Conservation (phyloP, 306 rosid genomes). For the Quercus dentata region DNA sequence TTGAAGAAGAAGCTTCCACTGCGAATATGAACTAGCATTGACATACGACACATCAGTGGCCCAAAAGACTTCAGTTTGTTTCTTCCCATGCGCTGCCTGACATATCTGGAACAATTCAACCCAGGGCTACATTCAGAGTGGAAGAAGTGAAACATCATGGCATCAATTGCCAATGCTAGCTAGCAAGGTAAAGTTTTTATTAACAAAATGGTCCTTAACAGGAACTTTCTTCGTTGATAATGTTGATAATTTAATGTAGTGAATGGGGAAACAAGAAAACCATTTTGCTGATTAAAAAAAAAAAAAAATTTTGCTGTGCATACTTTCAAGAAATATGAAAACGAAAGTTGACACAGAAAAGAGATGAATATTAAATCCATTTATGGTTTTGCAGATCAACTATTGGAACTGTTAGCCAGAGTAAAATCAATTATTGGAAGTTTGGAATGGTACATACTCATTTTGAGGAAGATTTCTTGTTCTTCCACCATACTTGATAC, state of each 20-base stretch:
- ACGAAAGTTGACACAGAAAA: not conserved
- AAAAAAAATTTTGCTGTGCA: not conserved
- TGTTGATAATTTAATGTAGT: not conserved
- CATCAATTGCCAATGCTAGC: not conserved
- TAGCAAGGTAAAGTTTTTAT: not conserved
- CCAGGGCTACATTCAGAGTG: not conserved
- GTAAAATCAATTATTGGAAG: not conserved
- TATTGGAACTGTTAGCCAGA: not conserved
- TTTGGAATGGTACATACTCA: conserved; percentile 52
- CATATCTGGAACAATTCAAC: conserved; percentile 39
- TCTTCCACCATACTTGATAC: conserved; percentile 94
- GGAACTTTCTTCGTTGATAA: not conserved
- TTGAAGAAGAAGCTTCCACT: conserved; percentile 94
- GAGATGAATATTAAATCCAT: not conserved
- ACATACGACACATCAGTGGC: conserved; percentile 53
- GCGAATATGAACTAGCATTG: conserved; percentile 60
- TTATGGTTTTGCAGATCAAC: not conserved
- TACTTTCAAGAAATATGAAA: not conserved
- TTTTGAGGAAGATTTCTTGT: conserved; percentile 92
- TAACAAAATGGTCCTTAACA: not conserved
- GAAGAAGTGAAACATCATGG: not conserved
- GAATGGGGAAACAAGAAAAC: not conserved
- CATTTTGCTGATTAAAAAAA: too few species aligned
- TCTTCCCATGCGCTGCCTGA: conserved; percentile 83
- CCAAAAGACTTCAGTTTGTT: conserved; percentile 83